Evolutionary conservation across 2,329 filamentous ascomycete genomes (phyloP).

Genomic region (Claviceps sp.): DNA sequence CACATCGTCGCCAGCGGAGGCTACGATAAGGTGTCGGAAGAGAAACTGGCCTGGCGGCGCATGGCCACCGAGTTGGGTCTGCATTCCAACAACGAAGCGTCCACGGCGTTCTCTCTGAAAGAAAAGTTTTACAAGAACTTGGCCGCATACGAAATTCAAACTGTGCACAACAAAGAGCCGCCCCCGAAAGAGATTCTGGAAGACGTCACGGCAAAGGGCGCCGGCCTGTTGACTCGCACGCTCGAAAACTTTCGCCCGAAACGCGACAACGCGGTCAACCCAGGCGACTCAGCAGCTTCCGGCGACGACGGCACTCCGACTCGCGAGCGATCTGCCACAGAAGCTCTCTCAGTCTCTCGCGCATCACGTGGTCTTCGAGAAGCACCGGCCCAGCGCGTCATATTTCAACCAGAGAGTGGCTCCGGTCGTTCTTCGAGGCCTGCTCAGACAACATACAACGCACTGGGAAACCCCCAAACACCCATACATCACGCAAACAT

Average conservation of each 20-base stretch:
- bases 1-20: slow-evolving; percentile 65
- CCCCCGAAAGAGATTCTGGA: slow-evolving; percentile 83
- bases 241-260: slow-evolving; percentile 56
- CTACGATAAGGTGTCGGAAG: slow-evolving; percentile 71
- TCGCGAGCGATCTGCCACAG: slow-evolving; percentile 37
- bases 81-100: slow-evolving; percentile 60
- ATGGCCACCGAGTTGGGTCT: slow-evolving; percentile 66
- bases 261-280: slow-evolving; percentile 34
- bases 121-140: slow-evolving; percentile 83
- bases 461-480: slow-evolving; percentile 14
- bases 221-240: slow-evolving; percentile 64
- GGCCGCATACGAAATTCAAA: slow-evolving; percentile 73
- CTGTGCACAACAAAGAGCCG: slow-evolving; percentile 64
- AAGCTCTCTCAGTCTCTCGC: slow-evolving; percentile 40
- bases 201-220: slow-evolving; percentile 74
- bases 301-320: slow-evolving; percentile 46
- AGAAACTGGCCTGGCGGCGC: slow-evolving; percentile 77
- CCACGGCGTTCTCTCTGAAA: slow-evolving; percentile 78
- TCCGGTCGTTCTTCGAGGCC: slow-evolving; percentile 49
- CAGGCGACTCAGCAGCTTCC: slow-evolving; percentile 44
- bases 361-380: slow-evolving; percentile 58
- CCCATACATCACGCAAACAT: slow-evolving; percentile 21
- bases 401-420: slow-evolving; percentile 71
- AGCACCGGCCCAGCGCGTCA: slow-evolving; percentile 70
- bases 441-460: slow-evolving; percentile 15